A percentile compares a stretch with the other conserved stretches of the same genome.
phyloP scores from a whole-genome alignment of 306 rosid genomes.

The Cyamopsis tetragonoloba region DNA sequence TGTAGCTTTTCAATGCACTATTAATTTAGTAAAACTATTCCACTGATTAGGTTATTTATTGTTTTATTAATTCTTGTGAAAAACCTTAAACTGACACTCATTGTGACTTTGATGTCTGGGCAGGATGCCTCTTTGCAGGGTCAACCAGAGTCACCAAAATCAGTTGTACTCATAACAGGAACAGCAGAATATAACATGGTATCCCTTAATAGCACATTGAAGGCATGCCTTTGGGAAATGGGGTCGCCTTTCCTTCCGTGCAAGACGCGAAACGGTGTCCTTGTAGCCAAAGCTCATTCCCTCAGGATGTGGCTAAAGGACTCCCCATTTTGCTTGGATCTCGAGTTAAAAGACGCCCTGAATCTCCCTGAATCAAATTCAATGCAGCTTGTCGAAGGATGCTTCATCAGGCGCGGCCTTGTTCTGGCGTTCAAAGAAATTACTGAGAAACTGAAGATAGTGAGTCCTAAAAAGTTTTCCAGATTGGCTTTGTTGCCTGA shows the following conservation, averaged over 20 bases:
- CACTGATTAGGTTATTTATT: too few relatives aligned
- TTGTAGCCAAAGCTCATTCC: slow-evolving; percentile 92
- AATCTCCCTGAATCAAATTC: slow-evolving; percentile 66
- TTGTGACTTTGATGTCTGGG: slow-evolving; percentile 12
- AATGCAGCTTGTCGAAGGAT: slow-evolving; percentile 73
- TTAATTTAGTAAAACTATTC: too few relatives aligned
- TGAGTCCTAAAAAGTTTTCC: slow-evolving; percentile 89
- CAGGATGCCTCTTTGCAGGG: slow-evolving; percentile 98
- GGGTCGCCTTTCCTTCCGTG: slow-evolving; percentile 96
- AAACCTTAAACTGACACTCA: slow-evolving; percentile 24
- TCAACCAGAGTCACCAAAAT: slow-evolving; percentile 82
- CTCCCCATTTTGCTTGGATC: slow-evolving; percentile 89
- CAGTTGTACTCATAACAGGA: slow-evolving; percentile 91
- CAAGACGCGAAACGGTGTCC: slow-evolving; percentile 72
- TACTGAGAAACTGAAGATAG: slow-evolving; percentile 60
- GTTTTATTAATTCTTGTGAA: too few relatives aligned
- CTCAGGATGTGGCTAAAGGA: slow-evolving; percentile 97
- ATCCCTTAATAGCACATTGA: slow-evolving; percentile 76
- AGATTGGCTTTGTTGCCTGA: slow-evolving; percentile 84
- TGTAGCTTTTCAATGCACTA: too few relatives aligned
- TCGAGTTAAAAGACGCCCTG: slow-evolving; percentile 76
- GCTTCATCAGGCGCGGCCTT: slow-evolving; percentile 83
- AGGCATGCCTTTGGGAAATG: slow-evolving; percentile 94
- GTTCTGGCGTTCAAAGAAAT: slow-evolving; percentile 87
- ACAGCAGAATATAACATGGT: slow-evolving; percentile 85